Conservation (phyloP, 495 filamentous ascomycete genomes). For the Daldinia grandis region DNA sequence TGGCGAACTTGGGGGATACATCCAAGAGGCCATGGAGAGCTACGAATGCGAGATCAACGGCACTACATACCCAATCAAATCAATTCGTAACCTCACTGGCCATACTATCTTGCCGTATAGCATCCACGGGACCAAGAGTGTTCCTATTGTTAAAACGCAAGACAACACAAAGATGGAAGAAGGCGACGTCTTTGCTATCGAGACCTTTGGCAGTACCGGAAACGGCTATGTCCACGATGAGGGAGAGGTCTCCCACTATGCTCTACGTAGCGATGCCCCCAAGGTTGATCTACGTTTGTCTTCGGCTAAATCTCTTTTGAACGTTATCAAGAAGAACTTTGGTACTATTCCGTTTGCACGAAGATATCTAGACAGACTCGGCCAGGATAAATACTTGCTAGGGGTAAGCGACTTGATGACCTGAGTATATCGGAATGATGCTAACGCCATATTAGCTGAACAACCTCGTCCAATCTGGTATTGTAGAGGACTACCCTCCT, state of each 20-base stretch:
- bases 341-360: slow-evolving; percentile 87
- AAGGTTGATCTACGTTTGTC: slow-evolving; percentile 73
- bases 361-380: slow-evolving; percentile 84
- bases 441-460: slow-evolving; percentile 70
- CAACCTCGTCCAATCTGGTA: slow-evolving; percentile 81
- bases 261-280: slow-evolving; percentile 67
- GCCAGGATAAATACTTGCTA: slow-evolving; percentile 87
- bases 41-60: slow-evolving; percentile 85
- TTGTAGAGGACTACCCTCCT: slow-evolving; percentile 90
- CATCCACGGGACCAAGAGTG: slow-evolving; percentile 88
- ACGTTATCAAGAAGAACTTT: slow-evolving; percentile 91
- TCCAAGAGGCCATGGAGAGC: slow-evolving; percentile 90
- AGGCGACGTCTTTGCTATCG: slow-evolving; percentile 90
- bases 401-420: slow-evolving; percentile 62
- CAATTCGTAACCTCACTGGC: slow-evolving; percentile 87
- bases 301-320: slow-evolving; percentile 83
- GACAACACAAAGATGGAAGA: slow-evolving; percentile 94
- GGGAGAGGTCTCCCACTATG: slow-evolving; percentile 83
- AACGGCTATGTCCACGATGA: slow-evolving; percentile 86
- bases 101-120: slow-evolving; percentile 86
- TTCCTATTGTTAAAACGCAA: slow-evolving; percentile 85
- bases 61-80: slow-evolving; percentile 80
- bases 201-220: slow-evolving; percentile 93
- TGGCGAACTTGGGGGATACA: slow-evolving; percentile 75
- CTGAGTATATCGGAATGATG: neutral